These are phyloP conservation scores for Kwoniella newhampshirensis DNA, from an alignment of 768 basidiomycete species.

Conservation along the genomic window DNA sequence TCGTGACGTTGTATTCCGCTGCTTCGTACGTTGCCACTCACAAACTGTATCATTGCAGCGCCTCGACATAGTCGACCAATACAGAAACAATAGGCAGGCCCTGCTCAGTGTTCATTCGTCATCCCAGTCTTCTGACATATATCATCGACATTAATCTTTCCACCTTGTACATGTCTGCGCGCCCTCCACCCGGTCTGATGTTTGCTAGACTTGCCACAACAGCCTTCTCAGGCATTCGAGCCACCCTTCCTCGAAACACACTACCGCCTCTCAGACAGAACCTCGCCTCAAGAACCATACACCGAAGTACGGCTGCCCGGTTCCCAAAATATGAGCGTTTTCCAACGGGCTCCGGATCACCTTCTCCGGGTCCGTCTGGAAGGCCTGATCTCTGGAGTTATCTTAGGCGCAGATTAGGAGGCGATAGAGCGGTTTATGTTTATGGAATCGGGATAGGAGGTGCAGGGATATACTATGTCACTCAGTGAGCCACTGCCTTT, in stretches of 20 bases:
- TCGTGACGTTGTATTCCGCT: too few species aligned
- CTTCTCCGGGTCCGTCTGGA: constrained; percentile 17
- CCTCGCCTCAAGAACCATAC: neutral
- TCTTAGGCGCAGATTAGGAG: constrained; percentile 39
- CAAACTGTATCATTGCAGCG: too few species aligned
- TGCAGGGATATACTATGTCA: constrained; percentile 44
- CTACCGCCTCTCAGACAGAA: neutral
- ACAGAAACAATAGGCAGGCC: too few species aligned
- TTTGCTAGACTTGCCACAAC: neutral
- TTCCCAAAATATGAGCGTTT: constrained; percentile 45
- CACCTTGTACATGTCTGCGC: too few species aligned
- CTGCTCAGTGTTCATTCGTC: too few species aligned
- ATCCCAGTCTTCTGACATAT: too few species aligned
- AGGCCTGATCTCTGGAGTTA: constrained; percentile 26
- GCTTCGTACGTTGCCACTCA: too few species aligned
- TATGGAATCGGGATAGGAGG: constrained; percentile 46
- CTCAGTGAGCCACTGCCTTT: constrained; percentile 47
- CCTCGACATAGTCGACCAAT: too few species aligned
- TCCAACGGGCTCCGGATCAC: constrained; percentile 6
- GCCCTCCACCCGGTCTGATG: too few species aligned
- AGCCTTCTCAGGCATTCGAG: neutral
- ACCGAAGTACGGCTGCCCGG: constrained; percentile 2
- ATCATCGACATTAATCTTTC: too few species aligned
- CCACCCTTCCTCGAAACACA: neutral
- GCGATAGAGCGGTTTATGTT: constrained; percentile 45